Evolutionary conservation across 306 rosid genomes (phyloP).

Genomic region (Fragaria iinumae): DNA sequence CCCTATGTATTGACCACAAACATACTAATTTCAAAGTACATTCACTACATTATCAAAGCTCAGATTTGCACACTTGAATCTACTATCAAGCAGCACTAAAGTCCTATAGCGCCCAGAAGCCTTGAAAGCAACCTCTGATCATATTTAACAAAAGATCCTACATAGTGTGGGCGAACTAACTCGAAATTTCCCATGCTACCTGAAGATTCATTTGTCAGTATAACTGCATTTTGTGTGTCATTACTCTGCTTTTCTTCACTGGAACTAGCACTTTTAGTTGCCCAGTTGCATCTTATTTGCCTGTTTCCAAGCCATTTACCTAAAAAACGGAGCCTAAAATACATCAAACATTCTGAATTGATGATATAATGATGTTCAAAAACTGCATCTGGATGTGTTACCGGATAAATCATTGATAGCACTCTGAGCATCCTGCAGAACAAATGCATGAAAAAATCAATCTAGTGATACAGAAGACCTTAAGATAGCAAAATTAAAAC

Average conservation of each 20-base stretch:
- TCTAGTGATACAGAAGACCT: conserved; percentile 18
- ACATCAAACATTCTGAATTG: conserved; percentile 22
- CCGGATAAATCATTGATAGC: conserved; percentile 83
- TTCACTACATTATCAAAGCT: background rate
- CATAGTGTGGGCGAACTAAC: conserved; percentile 7
- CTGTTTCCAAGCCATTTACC: conserved; percentile 91
- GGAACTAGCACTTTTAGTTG: conserved; percentile 57
- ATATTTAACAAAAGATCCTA: background rate
- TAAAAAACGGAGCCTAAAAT: conserved; percentile 23
- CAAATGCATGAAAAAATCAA: background rate
- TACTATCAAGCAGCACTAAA: background rate
- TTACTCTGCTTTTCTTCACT: conserved; percentile 57
- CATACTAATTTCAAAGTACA: background rate
- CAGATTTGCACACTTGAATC: background rate
- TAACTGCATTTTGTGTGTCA: conserved; percentile 61
- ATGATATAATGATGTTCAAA: conserved; percentile 7
- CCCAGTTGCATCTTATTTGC: conserved; percentile 90
- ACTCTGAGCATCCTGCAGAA: conserved; percentile 79
- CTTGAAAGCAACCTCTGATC: background rate
- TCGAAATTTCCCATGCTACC: conserved; percentile 36
- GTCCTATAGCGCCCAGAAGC: background rate
- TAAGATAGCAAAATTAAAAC: conserved; percentile 5
- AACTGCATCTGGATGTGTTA: conserved; percentile 28
- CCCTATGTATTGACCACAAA: background rate
- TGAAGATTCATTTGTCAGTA: conserved; percentile 61